phyloP scores from a whole-genome alignment of 805 yeast species.

The Saturnispora silvae region DNA sequence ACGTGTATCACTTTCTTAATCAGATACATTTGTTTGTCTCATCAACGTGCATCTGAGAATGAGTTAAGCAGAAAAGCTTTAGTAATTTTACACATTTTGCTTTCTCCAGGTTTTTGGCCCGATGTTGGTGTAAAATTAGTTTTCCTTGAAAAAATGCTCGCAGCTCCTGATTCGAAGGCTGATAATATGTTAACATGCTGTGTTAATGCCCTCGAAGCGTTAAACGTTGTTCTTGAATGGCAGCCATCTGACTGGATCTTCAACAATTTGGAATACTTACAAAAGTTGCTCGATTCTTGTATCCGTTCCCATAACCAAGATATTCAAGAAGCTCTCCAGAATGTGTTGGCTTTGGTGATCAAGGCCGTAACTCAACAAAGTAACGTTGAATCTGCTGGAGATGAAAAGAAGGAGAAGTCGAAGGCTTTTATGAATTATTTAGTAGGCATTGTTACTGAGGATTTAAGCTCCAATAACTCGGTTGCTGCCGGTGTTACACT shows the following conservation, averaged over 20 bases:
- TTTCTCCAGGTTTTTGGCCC: conserved; percentile 71
- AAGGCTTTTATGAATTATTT: conserved; percentile 51
- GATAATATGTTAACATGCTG: conserved; percentile 67
- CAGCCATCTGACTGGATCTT: conserved; percentile 71
- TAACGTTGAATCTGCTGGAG: conserved; percentile 42
- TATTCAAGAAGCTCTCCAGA: conserved; percentile 73
- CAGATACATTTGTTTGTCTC: conserved; percentile 77
- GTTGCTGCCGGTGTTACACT: conserved; percentile 80
- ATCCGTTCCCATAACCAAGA: conserved; percentile 76
- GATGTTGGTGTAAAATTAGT: conserved; percentile 80
- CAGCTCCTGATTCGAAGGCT: conserved; percentile 64
- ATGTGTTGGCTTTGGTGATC: conserved; percentile 60
- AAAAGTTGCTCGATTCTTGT: conserved; percentile 67
- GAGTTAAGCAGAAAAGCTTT: conserved; percentile 75
- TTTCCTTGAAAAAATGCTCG: conserved; percentile 79
- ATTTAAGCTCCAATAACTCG: conserved; percentile 57
- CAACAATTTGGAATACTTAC: conserved; percentile 57
- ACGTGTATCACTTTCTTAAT: conserved; percentile 84
- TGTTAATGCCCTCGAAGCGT: conserved; percentile 82
- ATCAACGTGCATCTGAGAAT: conserved; percentile 74
- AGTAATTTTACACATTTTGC: conserved; percentile 60
- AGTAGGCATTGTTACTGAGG: conserved; percentile 65
- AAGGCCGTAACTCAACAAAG: conserved; percentile 48
- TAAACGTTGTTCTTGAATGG: conserved; percentile 73
- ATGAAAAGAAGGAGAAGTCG: conserved; percentile 32